Percentiles rank a stretch among this genome's conserved stretches.
These are phyloP conservation scores for Geotrichum australiense DNA, from an alignment of 1,139 yeast species.

Conservation along the genomic window DNA sequence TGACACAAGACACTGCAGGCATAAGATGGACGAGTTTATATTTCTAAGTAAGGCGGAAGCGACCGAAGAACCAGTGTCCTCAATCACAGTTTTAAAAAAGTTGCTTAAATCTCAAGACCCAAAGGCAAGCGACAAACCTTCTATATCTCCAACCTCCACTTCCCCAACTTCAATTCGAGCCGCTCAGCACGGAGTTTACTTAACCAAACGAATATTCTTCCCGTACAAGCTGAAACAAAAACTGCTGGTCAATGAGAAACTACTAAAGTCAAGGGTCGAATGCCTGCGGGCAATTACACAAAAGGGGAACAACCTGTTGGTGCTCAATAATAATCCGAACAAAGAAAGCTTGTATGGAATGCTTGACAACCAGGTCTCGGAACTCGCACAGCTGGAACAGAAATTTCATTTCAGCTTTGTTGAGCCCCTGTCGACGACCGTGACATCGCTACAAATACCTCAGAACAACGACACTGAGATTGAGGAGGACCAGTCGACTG, in stretches of 20 bases:
- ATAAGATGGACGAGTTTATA: background rate
- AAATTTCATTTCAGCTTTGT: slow-evolving; percentile 22
- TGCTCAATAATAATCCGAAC: background rate
- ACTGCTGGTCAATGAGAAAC: slow-evolving; percentile 19
- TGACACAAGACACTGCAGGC: too few relatives aligned
- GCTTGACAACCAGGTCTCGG: slow-evolving; percentile 10
- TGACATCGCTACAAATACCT: background rate
- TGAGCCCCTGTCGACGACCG: slow-evolving; percentile 14
- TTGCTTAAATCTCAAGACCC: slow-evolving; percentile 3
- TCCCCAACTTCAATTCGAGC: background rate
- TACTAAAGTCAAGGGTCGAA: slow-evolving; percentile 22
- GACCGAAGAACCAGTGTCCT: background rate
- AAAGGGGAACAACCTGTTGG: slow-evolving; percentile 20
- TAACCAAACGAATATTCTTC: slow-evolving; percentile 22
- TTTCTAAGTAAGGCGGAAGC: background rate
- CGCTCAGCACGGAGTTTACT: slow-evolving; percentile 20
- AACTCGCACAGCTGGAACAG: slow-evolving; percentile 19
- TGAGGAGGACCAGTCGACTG: background rate
- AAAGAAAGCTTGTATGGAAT: slow-evolving; percentile 3
- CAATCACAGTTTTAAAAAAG: background rate
- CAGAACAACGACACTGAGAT: too few relatives aligned
- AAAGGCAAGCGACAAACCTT: background rate
- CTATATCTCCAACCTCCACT: background rate
- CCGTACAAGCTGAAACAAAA: slow-evolving; percentile 23
- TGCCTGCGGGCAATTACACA: slow-evolving; percentile 21